Evolutionary conservation across 495 filamentous ascomycete species (phyloP).

Genomic region (Xylaria telfairii): DNA sequence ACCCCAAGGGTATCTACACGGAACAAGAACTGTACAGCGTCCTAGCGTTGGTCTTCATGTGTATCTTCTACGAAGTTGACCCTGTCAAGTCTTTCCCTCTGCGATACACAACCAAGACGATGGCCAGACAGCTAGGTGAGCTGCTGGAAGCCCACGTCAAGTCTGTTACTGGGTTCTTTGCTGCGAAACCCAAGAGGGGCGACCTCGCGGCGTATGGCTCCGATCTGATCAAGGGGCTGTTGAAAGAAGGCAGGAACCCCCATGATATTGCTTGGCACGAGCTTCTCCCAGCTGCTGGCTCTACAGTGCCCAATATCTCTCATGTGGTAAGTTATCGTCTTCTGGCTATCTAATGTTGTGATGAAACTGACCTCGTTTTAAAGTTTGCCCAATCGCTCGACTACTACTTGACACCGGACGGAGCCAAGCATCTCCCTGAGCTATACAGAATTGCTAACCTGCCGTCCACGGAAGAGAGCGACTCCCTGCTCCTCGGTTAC

Average conservation of each 20-base stretch:
- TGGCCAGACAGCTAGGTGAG: constrained; percentile 58
- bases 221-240: constrained; percentile 70
- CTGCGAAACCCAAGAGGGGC: constrained; percentile 45
- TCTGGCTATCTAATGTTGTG: not conserved
- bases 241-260: constrained; percentile 67
- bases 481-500: constrained; percentile 55
- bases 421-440: constrained; percentile 61
- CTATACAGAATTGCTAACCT: constrained; percentile 60
- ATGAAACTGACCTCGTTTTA: not conserved
- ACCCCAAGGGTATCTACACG: constrained; percentile 73
- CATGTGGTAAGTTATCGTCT: constrained; percentile 55
- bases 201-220: constrained; percentile 71
- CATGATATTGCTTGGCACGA: constrained; percentile 78
- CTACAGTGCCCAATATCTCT: constrained; percentile 70
- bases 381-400: constrained; percentile 79
- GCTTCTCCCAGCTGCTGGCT: constrained; percentile 56
- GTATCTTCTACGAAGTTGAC: constrained; percentile 57
- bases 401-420: constrained; percentile 69
- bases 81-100: constrained; percentile 61
- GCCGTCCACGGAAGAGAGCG: constrained; percentile 39
- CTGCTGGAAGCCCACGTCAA: constrained; percentile 63
- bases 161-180: constrained; percentile 61
- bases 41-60: constrained; percentile 68
- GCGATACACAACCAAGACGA: constrained; percentile 64
- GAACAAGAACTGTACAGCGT: constrained; percentile 81